Evolutionary conservation across 2,329 filamentous ascomycete species (phyloP), one percentile per base, ranked within the genome.

Genomic region (Truncatella angustata): DNA sequence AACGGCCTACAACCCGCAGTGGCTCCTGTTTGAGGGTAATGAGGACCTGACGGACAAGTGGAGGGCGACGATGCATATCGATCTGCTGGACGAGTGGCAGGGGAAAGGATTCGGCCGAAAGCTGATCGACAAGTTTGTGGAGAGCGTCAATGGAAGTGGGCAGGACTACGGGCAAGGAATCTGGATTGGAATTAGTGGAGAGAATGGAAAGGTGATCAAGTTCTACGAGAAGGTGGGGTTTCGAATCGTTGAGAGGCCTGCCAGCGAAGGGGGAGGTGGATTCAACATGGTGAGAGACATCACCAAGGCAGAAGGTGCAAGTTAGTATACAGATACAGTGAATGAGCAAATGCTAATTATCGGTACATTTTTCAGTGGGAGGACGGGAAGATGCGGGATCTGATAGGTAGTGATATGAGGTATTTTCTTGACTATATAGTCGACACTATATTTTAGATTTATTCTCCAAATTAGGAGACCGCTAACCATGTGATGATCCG

Each of bases 171-270:
- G 68, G 21, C 66, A 58, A 56, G 75, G 75, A 3, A 65, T 76
- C 18, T 72, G 73, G 54, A 67, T 79, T 28, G 74, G 74, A 3
- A 66, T 79, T 6, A 67, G 69, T 11, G 69, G 63, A 23, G 76
- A 78, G 61, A 79, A 79, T 58, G 65, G 56, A 5, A 72, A 73
- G 64, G 77, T 79, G 12, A 70, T 80, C 39, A 58, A 62, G 40
- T 79, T 79, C 57, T 79, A 79, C 57, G 70, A 78, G 62, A 71
- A 62, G 62, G 56, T 74, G 53, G 77, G 74, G 32, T 79, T 79
- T 53, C 63, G 65, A 52, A 60, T 75, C 7, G 61, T 67, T 55
- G 63, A 66, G 4, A 67, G 68, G 20, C 44, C 35, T 18, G 9
- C 49, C 4, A 52, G 53, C 2, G 70, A 66, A 4, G 65, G 67